These are phyloP conservation scores for Terana coerulea DNA, from an alignment of 768 basidiomycete species.

Conservation along the genomic window DNA sequence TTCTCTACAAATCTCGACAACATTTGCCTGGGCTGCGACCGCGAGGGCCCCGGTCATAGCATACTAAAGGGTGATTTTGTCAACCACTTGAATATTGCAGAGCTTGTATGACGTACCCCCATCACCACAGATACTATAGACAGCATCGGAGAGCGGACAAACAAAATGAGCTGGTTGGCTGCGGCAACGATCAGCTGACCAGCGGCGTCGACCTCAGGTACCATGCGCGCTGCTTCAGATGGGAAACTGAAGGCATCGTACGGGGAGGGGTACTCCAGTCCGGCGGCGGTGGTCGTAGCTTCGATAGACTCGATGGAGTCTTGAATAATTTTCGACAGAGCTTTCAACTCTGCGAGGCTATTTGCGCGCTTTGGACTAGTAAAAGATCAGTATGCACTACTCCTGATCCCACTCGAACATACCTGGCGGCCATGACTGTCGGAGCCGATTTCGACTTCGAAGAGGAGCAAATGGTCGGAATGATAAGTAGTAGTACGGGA, in stretches of 20 bases:
- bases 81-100: too few relatives aligned
- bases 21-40: neutral
- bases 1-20: conserved; percentile 3
- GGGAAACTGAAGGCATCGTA: neutral
- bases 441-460: too few relatives aligned
- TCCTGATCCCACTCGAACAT: too few relatives aligned
- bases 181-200: conserved; percentile 24
- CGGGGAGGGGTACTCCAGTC: conserved; percentile 1
- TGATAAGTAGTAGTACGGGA: too few relatives aligned
- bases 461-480: too few relatives aligned
- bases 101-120: conserved; percentile 1
- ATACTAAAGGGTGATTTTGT: neutral
- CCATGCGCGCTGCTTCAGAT: conserved; percentile 8
- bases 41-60: neutral
- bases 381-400: too few relatives aligned
- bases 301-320: conserved; percentile 1
- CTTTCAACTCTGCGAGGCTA: conserved; percentile 6
- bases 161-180: conserved; percentile 30
- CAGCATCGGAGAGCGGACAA: conserved; percentile 25
- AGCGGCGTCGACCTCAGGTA: conserved; percentile 1
- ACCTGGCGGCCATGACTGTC: too few relatives aligned
- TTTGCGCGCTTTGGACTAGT: too few relatives aligned
- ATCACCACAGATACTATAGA: conserved; percentile 10
- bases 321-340: conserved; percentile 4
- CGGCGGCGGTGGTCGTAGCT: neutral